Evolutionary conservation across 1,284 basidiomycete genomes (phyloP).

Genomic region (Cutaneotrichosporon cavernicola): DNA sequence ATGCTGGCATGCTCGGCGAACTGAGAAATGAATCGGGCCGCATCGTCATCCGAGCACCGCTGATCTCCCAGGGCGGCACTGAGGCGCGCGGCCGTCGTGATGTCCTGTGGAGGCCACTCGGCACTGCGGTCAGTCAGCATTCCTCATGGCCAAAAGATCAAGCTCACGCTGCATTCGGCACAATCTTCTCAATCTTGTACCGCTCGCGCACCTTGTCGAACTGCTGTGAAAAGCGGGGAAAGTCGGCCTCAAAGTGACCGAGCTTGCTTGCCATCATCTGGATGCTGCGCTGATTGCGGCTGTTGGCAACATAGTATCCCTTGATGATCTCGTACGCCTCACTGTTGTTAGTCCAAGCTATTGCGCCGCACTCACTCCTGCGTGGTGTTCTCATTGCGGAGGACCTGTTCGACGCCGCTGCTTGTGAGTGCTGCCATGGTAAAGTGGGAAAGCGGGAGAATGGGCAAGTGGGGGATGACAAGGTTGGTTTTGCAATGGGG

Average conservation of each 20-base stretch:
- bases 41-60: conserved; percentile 6
- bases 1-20: conserved; percentile 5
- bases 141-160: neutral
- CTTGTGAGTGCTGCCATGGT: conserved; percentile 8
- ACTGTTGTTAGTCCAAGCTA: neutral
- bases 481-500: neutral
- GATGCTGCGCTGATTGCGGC: conserved; percentile 2
- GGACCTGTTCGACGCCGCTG: conserved; percentile 5
- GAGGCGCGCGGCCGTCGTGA: neutral
- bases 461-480: neutral
- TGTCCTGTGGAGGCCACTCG: conserved; percentile 6
- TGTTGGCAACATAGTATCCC: conserved; percentile 7
- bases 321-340: conserved; percentile 7
- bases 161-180: neutral
- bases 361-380: conserved; percentile 5
- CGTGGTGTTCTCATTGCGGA: neutral
- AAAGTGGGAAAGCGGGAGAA: neutral
- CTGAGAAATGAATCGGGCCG: neutral
- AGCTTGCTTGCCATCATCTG: conserved; percentile 7
- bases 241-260: conserved; percentile 6
- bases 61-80: neutral
- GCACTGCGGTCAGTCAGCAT: neutral
- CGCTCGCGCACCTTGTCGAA: neutral
- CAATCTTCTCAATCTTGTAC: conserved; percentile 3
- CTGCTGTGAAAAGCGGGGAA: neutral